A percentile compares a stretch with the other conserved stretches of the same genome.
These are phyloP conservation scores for Viola pubescens DNA, from an alignment of 441 rosid species.

Conservation along the genomic window DNA sequence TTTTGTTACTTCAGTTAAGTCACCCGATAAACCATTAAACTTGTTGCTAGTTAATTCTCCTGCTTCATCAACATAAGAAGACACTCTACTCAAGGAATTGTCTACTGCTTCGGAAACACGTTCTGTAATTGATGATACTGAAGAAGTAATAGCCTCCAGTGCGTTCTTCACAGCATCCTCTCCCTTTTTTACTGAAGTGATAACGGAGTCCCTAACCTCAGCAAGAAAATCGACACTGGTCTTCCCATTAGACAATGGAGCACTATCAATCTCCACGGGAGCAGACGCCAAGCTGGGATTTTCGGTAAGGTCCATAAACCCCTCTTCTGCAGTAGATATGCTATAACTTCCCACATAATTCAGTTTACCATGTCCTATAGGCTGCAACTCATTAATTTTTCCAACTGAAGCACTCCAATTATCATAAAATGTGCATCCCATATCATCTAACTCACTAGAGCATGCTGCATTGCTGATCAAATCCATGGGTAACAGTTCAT, in stretches of 20 bases:
- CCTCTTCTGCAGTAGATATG: conserved; percentile 34
- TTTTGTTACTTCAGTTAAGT: conserved; percentile 47
- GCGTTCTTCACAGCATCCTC: conserved; percentile 45
- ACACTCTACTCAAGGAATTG: conserved; percentile 33
- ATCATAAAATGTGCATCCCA: conserved; percentile 30
- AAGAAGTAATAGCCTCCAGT: conserved; percentile 49
- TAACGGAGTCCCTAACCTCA: conserved; percentile 37
- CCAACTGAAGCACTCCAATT: conserved; percentile 31
- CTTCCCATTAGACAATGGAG: conserved; percentile 30
- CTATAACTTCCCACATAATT: conserved; percentile 37
- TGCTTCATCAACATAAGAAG: conserved; percentile 47
- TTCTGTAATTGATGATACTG: conserved; percentile 45
- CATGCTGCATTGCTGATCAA: conserved; percentile 22
- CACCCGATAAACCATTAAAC: conserved; percentile 44
- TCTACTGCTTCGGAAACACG: conserved; percentile 62
- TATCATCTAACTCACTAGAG: conserved; percentile 24
- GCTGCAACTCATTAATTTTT: conserved; percentile 19
- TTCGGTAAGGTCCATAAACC: conserved; percentile 22
- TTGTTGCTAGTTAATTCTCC: conserved; percentile 44
- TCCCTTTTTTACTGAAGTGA: conserved; percentile 46
- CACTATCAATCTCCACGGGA: conserved; percentile 27
- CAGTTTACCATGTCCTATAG: conserved; percentile 25
- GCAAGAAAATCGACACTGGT: conserved; percentile 44
- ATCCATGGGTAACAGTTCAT: conserved; percentile 22
- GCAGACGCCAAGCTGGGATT: conserved; percentile 31